Base-by-base conservation (phyloP, 495 filamentous ascomycete genomes). In the Jackrogersella minutella region DNA sequence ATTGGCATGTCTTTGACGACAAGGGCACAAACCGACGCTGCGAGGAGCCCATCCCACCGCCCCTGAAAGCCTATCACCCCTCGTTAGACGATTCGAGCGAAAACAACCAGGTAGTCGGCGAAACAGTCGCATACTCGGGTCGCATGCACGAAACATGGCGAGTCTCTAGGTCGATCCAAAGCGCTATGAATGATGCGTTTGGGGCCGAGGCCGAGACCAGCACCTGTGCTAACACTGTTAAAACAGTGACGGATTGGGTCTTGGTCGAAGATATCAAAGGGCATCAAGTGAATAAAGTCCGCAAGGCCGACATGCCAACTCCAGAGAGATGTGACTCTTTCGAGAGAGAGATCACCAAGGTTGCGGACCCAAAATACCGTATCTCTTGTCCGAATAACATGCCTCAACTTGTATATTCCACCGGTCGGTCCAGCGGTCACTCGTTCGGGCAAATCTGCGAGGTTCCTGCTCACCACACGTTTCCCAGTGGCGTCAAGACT, bases 241-340 rank as follows among this genome's bases (percentile, higher is more conserved):
- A n/a, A 8, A 60, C 57, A n/a, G 34, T 60, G 7, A 60, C 57
- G 22, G 57, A 60, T 14, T 60, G 57, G 57, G 57, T 60, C 10
- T 33, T 60, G 13, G 57, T 60, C 0, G 57, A 60, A 33, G 31
- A 30, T 16, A 21, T 13, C 4, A 21, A 13, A 3, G 34, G 33
- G 7, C n/a, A 34, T 2, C 57, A 60, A 28, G 33, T 51, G n/a
- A 60, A 60, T 14, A 50, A 21, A 22, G 44, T 60, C 3, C 57
- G 57, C 14, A 31, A 51, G 9, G 24, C 14, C 5, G 21, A 41
- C 31, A 40, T 30, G 19, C 44, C 30, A 17, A 17, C 39, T 6
- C 33, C 9, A 17, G 22, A 31, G 2, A 17, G 22, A 8, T 41
- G 34, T 16, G 16, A 40, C 21, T 50, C 57, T 17, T 60, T 60